A percentile compares a stretch with the other conserved stretches of the same genome.
Evolutionary conservation across 2,329 filamentous ascomycete species (phyloP).

Genomic region (Pyrenochaeta sp.): DNA sequence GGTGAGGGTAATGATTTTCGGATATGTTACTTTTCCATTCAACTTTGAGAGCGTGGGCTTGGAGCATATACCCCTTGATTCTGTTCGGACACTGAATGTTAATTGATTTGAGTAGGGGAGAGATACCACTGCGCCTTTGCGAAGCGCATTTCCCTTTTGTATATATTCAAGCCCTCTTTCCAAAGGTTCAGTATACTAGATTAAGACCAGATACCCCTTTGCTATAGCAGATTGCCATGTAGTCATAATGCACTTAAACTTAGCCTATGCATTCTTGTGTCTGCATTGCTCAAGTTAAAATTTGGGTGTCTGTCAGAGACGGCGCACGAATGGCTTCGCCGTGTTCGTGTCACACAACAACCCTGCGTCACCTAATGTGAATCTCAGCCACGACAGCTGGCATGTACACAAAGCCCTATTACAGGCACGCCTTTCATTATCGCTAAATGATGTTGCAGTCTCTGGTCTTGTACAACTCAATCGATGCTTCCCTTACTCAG

Average conservation of each 20-base stretch:
- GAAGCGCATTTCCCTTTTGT: not conserved
- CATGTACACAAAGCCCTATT: not conserved
- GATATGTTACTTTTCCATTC: not conserved
- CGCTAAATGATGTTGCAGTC: not conserved
- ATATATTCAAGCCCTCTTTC: not conserved
- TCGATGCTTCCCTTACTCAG: not conserved
- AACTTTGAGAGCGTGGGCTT: not conserved
- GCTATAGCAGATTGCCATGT: not conserved
- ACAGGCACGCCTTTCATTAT: not conserved
- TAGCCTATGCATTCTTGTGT: not conserved
- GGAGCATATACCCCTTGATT: not conserved
- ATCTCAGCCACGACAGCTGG: not conserved
- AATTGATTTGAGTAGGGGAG: not conserved
- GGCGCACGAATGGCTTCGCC: not conserved
- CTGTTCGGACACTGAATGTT: not conserved
- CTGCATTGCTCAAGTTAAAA: no score
- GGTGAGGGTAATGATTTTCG: no score
- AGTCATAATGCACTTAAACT: not conserved
- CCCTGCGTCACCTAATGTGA: not conserved
- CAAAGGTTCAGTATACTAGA: not conserved
- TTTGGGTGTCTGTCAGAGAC: not conserved
- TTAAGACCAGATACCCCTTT: constrained; percentile 1
- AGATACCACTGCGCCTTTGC: not conserved
- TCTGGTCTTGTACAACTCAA: not conserved
- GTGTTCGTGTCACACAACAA: not conserved